Evolutionary conservation across 805 yeast species (phyloP).

Genomic region (Blastobotrys terrestris): DNA sequence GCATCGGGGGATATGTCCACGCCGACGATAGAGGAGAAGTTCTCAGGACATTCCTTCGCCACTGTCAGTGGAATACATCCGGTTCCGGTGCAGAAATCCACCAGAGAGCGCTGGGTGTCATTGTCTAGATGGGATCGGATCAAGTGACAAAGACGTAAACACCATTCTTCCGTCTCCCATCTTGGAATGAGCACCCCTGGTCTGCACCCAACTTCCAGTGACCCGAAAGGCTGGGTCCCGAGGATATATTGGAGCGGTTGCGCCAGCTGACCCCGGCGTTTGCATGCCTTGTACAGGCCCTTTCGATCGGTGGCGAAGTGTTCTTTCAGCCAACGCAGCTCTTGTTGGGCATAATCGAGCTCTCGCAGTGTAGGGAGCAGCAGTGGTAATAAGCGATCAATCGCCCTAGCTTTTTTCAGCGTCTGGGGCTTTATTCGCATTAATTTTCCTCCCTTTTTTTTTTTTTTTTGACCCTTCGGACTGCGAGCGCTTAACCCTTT

Average conservation of each 20-base stretch:
- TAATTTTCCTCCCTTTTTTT: neutral
- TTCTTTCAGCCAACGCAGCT: slow-evolving; percentile 55
- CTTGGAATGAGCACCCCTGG: slow-evolving; percentile 79
- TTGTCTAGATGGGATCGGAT: neutral
- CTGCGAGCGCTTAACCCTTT: neutral
- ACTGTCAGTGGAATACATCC: slow-evolving; percentile 75
- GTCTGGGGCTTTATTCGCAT: slow-evolving; percentile 20
- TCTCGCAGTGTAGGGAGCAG: slow-evolving; percentile 20
- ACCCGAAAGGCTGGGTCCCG: slow-evolving; percentile 83
- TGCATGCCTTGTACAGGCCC: slow-evolving; percentile 51
- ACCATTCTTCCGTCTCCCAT: slow-evolving; percentile 96
- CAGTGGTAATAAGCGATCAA: slow-evolving; percentile 17
- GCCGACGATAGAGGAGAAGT: neutral
- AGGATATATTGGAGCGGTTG: slow-evolving; percentile 82
- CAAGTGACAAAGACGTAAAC: slow-evolving; percentile 35
- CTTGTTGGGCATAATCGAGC: slow-evolving; percentile 42
- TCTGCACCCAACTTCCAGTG: slow-evolving; percentile 51
- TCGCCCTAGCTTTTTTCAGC: slow-evolving; percentile 12
- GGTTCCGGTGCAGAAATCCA: slow-evolving; percentile 82
- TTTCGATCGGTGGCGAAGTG: slow-evolving; percentile 39
- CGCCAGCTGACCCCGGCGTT: slow-evolving; percentile 40
- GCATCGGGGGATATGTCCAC: neutral
- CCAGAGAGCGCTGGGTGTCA: slow-evolving; percentile 25
- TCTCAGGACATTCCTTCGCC: slow-evolving; percentile 17
- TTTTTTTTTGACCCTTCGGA: neutral